Base-by-base conservation (phyloP, 352 stramenopile genomes). In the Globisporangium polare region DNA sequence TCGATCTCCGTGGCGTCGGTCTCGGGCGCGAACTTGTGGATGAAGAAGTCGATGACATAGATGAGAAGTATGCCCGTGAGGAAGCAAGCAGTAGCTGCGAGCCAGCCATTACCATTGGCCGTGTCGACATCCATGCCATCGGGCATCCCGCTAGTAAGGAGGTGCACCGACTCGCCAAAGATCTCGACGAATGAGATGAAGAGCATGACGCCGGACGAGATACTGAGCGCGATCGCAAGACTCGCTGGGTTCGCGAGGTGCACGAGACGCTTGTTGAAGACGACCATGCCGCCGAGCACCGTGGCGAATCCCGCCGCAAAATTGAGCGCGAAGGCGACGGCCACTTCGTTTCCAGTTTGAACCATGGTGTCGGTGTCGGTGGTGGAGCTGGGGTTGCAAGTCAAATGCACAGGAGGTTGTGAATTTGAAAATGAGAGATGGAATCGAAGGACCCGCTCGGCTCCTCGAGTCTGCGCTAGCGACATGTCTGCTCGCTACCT, bases 31-130 rank as follows among this genome's bases (percentile, higher is more conserved):
- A 83, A 59, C 33, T 71, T 62, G 18, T 83, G 61, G 45, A 87
- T 67, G 60, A 89, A 68, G 22, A 64, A 65, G 64, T 88, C 78
- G 52, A 88, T 63, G 1, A 71, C 9, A 54, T 88, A 86, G 56
- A 80, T 81, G 29, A 86, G 43, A 8, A 76, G 18, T 31, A 98
- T 89, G 20, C 93, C 90, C 22, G 67, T 84, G 67, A 90, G 93
- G 69, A 97, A 96, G 64, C 77, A 94, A 0, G 84, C 64, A 0
- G 90, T 97, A 15, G 88, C 78, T 49, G 80, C 87, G 35, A 96
- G 58, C 74, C 92, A 95, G 0, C 80, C 86, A 24, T 76, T 67
- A 2, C 73, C 72, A 10, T 29, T 55, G 12, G 71, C 58, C 3
- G 69, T 65, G 2, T 69, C 45, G 10, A 69, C 57, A 15, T 1